Base-by-base conservation (phyloP, 139 green algal genomes). In the Gonium pectorale region DNA sequence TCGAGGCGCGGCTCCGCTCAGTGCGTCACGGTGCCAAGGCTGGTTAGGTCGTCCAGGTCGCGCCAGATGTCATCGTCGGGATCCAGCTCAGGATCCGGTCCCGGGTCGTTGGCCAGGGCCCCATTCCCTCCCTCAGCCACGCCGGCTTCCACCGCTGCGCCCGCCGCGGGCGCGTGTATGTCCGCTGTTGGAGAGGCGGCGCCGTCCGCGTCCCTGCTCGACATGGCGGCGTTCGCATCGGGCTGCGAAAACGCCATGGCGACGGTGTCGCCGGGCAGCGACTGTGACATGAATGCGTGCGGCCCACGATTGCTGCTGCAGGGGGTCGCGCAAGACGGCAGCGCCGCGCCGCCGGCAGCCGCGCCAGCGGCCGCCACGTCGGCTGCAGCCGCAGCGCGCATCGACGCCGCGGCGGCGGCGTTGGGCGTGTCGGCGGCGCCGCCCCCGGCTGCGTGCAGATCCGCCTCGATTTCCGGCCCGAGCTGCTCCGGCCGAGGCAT, bases 31-130 rank as follows among this genome's bases (percentile, higher is more conserved):
- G 73, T 81, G 9, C 73, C 73, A 24, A 81, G 52, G 26, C 73
- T 81, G 38, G 73, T 81, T 3, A 81, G 54, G 38, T 81, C 73
- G 40, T 81, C 73, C 56, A 81, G 56, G 17, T 81, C 73, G 1
- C 38, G 37, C 73, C 73, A 81, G 21, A 81, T 70, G 38, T 70
- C 73, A 33, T 69, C 73, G 21, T 69, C 73, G 2, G 37, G 49
- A 1, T 51, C 56, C 37, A 54, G 27, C 51, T 54, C 54, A 11
- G 52, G 54, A 52, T 54, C 73, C 3, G 54, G 0, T 5, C 49
- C 33, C 71, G 71, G 27, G 29, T n/a, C 44, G 17, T 5, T 2
- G 13, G 33, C n/a, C n/a, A n/a, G n/a, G n/a, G n/a, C n/a, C n/a
- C n/a, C n/a, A n/a, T n/a, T n/a, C n/a, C n/a, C n/a, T n/a, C n/a